Percentiles rank a stretch among this genome's conserved stretches.
Evolutionary conservation across 2,329 filamentous ascomycete species (phyloP).

Genomic region (Bipolaris zeicola): DNA sequence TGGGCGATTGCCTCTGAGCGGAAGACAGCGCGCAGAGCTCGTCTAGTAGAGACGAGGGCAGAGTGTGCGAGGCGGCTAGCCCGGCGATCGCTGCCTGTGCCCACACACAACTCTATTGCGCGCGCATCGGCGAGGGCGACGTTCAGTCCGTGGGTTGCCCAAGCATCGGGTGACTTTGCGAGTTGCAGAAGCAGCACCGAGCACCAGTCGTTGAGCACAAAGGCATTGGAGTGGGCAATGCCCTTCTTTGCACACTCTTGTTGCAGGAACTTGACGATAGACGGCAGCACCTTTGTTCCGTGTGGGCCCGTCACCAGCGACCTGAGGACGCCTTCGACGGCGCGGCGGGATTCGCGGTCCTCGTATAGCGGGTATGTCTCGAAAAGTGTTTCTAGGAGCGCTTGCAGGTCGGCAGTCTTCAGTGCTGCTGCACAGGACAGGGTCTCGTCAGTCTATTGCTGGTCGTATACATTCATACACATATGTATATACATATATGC

Average conservation of each 20-base stretch:
- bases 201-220: slow-evolving; percentile 91
- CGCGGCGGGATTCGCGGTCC: slow-evolving; percentile 82
- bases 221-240: slow-evolving; percentile 79
- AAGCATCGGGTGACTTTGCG: slow-evolving; percentile 62
- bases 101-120: slow-evolving; percentile 77
- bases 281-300: slow-evolving; percentile 62
- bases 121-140: slow-evolving; percentile 72
- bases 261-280: slow-evolving; percentile 70
- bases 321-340: slow-evolving; percentile 79
- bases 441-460: slow-evolving; percentile 18
- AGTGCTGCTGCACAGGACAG: slow-evolving; percentile 44
- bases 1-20: slow-evolving; percentile 63
- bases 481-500: too few species aligned
- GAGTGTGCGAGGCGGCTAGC: slow-evolving; percentile 68
- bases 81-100: slow-evolving; percentile 42
- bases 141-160: slow-evolving; percentile 68
- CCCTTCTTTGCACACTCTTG: slow-evolving; percentile 76
- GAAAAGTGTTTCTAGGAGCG: slow-evolving; percentile 76
- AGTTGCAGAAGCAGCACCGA: slow-evolving; percentile 77
- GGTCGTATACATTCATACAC: not conserved
- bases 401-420: slow-evolving; percentile 51
- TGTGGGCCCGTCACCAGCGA: slow-evolving; percentile 67
- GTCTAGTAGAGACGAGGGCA: slow-evolving; percentile 76
- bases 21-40: slow-evolving; percentile 78
- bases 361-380: slow-evolving; percentile 85